Evolutionary conservation across 768 basidiomycete species (phyloP).

Genomic region (Lactarius indigo): DNA sequence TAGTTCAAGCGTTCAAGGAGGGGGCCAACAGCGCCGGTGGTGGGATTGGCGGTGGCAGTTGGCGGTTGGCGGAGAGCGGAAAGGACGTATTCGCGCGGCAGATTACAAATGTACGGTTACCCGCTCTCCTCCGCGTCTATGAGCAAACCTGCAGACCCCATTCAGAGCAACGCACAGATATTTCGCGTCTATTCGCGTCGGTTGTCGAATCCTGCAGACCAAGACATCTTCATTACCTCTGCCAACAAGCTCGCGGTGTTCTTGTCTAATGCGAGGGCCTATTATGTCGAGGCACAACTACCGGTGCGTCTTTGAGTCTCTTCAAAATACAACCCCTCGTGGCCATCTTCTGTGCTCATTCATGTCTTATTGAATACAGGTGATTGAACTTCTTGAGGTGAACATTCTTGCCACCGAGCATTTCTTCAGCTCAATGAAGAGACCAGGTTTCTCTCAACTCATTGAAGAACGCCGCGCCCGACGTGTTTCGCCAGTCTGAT

Average conservation of each 20-base stretch:
- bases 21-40: not conserved
- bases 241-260: slow-evolving; percentile 9
- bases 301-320: slow-evolving; percentile 3
- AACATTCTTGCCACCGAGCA: not conserved
- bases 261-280: slow-evolving; percentile 8
- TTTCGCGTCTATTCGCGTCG: slow-evolving; percentile 15
- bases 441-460: slow-evolving; percentile 8
- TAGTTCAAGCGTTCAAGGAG: no score
- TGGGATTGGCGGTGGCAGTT: not conserved
- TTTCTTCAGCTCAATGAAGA: not conserved
- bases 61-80: not conserved
- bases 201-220: slow-evolving; percentile 8
- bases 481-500: slow-evolving; percentile 13
- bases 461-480: slow-evolving; percentile 9
- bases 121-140: not conserved
- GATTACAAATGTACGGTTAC: not conserved
- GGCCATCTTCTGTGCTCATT: not conserved
- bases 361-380: slow-evolving; percentile 1
- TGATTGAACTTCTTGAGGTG: slow-evolving; percentile 20
- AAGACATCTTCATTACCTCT: slow-evolving; percentile 7
- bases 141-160: slow-evolving; percentile 7
- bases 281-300: slow-evolving; percentile 13
- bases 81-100: no score
- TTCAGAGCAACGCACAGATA: slow-evolving; percentile 16
- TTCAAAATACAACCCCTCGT: not conserved